Conservation (phyloP, 2,329 filamentous ascomycete genomes). For the Aspergillus hortae region DNA sequence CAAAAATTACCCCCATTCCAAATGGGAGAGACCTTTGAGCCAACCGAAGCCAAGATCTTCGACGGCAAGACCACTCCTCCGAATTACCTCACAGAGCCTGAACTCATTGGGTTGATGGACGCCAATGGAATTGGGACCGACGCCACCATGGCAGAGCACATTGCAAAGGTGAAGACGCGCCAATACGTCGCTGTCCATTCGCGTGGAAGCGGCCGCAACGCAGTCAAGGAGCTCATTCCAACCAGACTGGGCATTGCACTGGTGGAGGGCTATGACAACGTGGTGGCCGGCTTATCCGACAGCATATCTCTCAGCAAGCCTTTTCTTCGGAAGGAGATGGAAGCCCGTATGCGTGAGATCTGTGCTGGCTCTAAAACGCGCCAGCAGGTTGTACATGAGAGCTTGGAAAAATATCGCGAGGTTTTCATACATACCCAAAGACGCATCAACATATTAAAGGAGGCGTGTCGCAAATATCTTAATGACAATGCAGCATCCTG, state of each 20-base stretch:
- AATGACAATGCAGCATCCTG: conserved; percentile 33
- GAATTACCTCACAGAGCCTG: conserved; percentile 86
- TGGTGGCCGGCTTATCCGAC: conserved; percentile 73
- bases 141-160: conserved; percentile 98
- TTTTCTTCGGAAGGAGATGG: conserved; percentile 96
- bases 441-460: conserved; percentile 63
- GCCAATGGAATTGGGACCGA: conserved; percentile 98
- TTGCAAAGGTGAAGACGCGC: conserved; percentile 87
- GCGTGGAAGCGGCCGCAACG: conserved; percentile 46
- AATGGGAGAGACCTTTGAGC: conserved; percentile 77
- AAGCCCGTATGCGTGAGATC: conserved; percentile 93
- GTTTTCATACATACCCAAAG: conserved; percentile 81
- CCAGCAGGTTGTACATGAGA: conserved; percentile 73
- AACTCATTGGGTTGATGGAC: conserved; percentile 95
- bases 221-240: conserved; percentile 82
- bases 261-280: conserved; percentile 90
- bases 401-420: conserved; percentile 77
- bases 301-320: conserved; percentile 79
- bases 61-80: conserved; percentile 89
- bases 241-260: conserved; percentile 87
- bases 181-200: conserved; percentile 73
- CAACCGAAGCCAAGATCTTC: conserved; percentile 80
- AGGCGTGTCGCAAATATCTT: conserved; percentile 57
- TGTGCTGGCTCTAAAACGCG: conserved; percentile 80
- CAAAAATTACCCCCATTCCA: conserved; percentile 76